These are phyloP conservation scores for Termitomyces sp. DNA, from an alignment of 768 basidiomycete species.

Conservation along the genomic window DNA sequence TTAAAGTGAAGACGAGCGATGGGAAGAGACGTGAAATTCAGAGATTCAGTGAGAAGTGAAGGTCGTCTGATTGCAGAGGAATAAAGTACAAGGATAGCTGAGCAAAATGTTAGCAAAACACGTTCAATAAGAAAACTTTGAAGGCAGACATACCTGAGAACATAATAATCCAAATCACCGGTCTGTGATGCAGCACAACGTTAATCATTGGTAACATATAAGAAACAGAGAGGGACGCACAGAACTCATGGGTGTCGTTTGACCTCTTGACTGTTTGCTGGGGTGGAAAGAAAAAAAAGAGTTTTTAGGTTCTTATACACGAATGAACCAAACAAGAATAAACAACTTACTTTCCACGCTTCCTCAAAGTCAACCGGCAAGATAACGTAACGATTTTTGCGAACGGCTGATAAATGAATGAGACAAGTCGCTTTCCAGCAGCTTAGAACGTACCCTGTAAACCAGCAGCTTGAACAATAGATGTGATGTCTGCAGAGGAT, in stretches of 20 bases:
- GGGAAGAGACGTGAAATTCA: not conserved
- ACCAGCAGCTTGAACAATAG: constrained; percentile 95
- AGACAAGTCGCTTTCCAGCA: not conserved
- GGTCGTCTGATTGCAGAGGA: constrained; percentile 12
- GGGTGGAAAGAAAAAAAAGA: constrained; percentile 24
- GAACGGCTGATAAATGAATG: constrained; percentile 58
- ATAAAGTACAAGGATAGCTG: constrained; percentile 13
- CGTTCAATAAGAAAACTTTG: not conserved
- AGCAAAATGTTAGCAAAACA: not conserved
- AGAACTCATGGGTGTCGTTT: constrained; percentile 97
- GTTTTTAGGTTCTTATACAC: constrained; percentile 16
- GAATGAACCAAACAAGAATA: constrained; percentile 38
- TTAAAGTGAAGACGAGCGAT: constrained; percentile 80
- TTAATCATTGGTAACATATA: not conserved
- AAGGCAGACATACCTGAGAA: constrained; percentile 16
- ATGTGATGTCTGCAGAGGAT: constrained; percentile 92
- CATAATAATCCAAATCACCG: constrained; percentile 20
- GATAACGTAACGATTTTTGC: constrained; percentile 98
- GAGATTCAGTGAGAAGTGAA: not conserved
- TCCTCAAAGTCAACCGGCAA: constrained; percentile 97
- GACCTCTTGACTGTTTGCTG: constrained; percentile 96
- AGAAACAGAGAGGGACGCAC: constrained; percentile 37
- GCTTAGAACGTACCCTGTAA: constrained; percentile 66
- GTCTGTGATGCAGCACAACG: constrained; percentile 22
- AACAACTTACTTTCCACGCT: constrained; percentile 94